phyloP scores from a whole-genome alignment of 495 filamentous ascomycete species.

The Ramalina intermedia region DNA sequence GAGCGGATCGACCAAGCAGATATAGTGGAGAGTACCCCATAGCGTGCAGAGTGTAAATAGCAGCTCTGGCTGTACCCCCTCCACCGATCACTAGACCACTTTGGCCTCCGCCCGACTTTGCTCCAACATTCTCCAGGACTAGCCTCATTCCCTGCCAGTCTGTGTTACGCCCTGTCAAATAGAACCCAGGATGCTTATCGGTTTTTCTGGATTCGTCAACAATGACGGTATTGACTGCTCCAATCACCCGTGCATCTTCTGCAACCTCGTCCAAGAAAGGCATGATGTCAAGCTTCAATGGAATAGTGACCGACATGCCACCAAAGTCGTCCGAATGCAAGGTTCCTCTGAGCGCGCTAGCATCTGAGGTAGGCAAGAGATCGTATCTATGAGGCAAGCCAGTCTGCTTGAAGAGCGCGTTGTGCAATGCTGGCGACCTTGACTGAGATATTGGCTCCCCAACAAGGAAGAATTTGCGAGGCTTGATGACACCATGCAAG shows the following conservation, averaged over 20 bases:
- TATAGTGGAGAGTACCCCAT: conserved; percentile 81
- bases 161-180: conserved; percentile 76
- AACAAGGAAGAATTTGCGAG: conserved; percentile 72
- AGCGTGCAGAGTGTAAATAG: conserved; percentile 72
- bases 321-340: conserved; percentile 67
- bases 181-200: conserved; percentile 25
- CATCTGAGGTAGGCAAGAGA: conserved; percentile 61
- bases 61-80: conserved; percentile 83
- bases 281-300: conserved; percentile 82
- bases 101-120: conserved; percentile 27
- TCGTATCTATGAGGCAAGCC: conserved; percentile 83
- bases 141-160: conserved; percentile 90
- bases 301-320: conserved; percentile 89
- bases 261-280: conserved; percentile 64
- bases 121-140: conserved; percentile 60
- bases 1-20: conserved; percentile 61
- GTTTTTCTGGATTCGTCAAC: conserved; percentile 19
- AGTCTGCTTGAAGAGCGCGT: conserved; percentile 59
- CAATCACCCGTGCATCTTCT: conserved; percentile 66
- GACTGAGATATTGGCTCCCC: conserved; percentile 70
- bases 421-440: conserved; percentile 79
- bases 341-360: conserved; percentile 46
- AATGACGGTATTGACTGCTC: conserved; percentile 91
- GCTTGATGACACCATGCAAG: conserved; percentile 64
- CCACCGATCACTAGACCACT: conserved; percentile 69